Percentiles rank a stretch among this genome's conserved stretches.
phyloP scores from a whole-genome alignment of 2,329 filamentous ascomycete species.

The Beauveria rudraprayagi region DNA sequence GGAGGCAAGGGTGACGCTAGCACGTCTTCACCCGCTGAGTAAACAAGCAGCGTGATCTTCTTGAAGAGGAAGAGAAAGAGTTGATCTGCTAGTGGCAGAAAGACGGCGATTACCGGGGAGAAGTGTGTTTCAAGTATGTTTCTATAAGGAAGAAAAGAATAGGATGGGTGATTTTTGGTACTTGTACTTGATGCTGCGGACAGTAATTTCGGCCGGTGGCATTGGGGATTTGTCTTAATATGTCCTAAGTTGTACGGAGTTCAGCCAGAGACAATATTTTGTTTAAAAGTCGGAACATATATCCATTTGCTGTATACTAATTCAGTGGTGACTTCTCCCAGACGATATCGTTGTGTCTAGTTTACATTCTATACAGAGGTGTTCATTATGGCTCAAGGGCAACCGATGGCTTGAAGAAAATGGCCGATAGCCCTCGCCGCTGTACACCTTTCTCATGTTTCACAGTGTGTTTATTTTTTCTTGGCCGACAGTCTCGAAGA shows the following conservation, averaged over 20 bases:
- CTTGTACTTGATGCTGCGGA: conserved; percentile 12
- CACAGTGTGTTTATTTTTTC: background rate
- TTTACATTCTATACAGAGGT: conserved; percentile 5
- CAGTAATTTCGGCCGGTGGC: conserved; percentile 1
- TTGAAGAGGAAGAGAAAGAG: background rate
- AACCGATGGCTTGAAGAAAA: background rate
- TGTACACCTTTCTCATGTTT: background rate
- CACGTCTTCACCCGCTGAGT: conserved; percentile 41
- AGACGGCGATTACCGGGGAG: background rate
- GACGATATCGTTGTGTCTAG: background rate
- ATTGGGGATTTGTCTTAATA: conserved; percentile 11
- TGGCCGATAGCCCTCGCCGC: background rate
- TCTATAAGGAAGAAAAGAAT: conserved; percentile 6
- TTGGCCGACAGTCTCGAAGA: background rate
- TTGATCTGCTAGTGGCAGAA: conserved; percentile 6
- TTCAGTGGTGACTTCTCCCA: background rate
- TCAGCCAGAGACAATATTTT: conserved; percentile 12
- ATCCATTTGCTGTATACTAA: background rate
- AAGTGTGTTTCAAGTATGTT: background rate
- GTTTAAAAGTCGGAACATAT: conserved; percentile 10
- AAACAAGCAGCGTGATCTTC: conserved; percentile 10
- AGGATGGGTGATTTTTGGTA: conserved; percentile 9
- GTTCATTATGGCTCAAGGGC: background rate
- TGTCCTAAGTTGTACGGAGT: conserved; percentile 11
- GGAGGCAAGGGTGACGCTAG: conserved; percentile 52